Evolutionary conservation across 257 asterid genomes (phyloP).

Genomic region (Jacaranda mimosifolia): DNA sequence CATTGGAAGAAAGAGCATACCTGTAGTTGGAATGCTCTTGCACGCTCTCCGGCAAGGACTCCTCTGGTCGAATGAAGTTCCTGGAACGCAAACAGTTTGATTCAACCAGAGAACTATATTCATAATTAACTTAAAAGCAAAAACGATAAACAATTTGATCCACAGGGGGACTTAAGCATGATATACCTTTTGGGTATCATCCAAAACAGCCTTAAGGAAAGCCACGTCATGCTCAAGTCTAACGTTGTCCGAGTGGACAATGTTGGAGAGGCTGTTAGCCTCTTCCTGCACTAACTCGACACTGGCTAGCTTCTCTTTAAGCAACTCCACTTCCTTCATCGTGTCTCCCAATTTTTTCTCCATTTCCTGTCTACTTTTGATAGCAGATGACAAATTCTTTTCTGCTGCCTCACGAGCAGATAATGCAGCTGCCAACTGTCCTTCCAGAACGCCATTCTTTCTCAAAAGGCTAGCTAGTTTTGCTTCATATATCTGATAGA

Average conservation of each 20-base stretch:
- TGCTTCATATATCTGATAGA: conserved; percentile 69
- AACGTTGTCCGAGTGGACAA: conserved; percentile 94
- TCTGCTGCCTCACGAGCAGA: conserved; percentile 81
- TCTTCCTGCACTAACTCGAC: conserved; percentile 91
- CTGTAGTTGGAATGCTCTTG: conserved; percentile 96
- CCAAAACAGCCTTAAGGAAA: conserved; percentile 92
- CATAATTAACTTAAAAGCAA: conserved; percentile 17
- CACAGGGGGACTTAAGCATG: conserved; percentile 10
- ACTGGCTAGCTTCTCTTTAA: conserved; percentile 83
- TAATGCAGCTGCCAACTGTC: conserved; percentile 74
- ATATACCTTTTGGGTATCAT: conserved; percentile 94
- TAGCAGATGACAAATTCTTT: conserved; percentile 63
- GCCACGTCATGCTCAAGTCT: conserved; percentile 98
- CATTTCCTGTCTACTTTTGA: conserved; percentile 73
- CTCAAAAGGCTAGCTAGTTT: conserved; percentile 69
- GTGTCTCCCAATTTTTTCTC: conserved; percentile 74
- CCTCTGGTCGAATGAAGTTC: conserved; percentile 98
- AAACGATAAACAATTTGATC: neutral
- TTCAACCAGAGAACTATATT: conserved; percentile 6
- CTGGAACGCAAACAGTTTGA: conserved; percentile 43
- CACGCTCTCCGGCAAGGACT: conserved; percentile 90
- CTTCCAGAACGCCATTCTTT: conserved; percentile 78
- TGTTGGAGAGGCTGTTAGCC: conserved; percentile 85
- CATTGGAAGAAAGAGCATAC: conserved; percentile 44
- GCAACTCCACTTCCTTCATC: conserved; percentile 80